Percentiles rank a stretch among this genome's conserved stretches.
Conservation (phyloP, 2,329 filamentous ascomycete species). For the Epichloe gansuensis region DNA sequence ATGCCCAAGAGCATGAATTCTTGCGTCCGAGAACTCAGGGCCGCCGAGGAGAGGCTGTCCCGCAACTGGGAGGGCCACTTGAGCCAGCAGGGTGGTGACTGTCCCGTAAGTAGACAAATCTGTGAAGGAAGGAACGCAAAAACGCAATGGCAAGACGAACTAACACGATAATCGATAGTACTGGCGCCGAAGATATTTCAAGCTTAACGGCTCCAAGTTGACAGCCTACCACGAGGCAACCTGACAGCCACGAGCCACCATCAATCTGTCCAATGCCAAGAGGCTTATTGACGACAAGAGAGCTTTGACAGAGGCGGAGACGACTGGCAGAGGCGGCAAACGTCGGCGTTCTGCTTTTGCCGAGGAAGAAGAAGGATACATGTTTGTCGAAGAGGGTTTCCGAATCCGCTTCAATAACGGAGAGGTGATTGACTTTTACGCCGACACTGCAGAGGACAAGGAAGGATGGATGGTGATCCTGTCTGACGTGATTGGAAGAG, state of each 20-base stretch:
- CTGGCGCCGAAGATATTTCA: conserved; percentile 97
- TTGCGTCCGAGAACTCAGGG: conserved; percentile 84
- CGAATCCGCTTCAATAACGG: conserved; percentile 97
- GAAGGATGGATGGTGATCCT: conserved; percentile 91
- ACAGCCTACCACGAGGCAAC: conserved; percentile 96
- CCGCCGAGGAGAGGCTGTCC: conserved; percentile 68
- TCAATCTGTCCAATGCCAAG: conserved; percentile 86
- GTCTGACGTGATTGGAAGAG: conserved; percentile 53
- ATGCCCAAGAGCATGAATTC: conserved; percentile 99
- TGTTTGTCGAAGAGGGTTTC: conserved; percentile 99
- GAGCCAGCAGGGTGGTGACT: conserved; percentile 95
- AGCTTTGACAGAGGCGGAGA: conserved; percentile 72
- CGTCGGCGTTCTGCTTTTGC: conserved; percentile 91
- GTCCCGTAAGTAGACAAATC: conserved; percentile 59
- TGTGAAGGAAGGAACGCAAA: no score
- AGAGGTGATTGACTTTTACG: conserved; percentile 97
- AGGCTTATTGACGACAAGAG: conserved; percentile 89
- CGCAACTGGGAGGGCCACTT: conserved; percentile 78
- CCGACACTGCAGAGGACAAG: conserved; percentile 77
- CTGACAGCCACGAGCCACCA: conserved; percentile 87
- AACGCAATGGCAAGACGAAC: conserved; percentile 7
- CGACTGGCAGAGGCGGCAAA: conserved; percentile 60
- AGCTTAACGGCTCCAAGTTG: conserved; percentile 77
- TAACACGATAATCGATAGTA: conserved; percentile 47
- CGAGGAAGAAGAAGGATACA: conserved; percentile 97